These are phyloP conservation scores for Ascocoryne sarcoides DNA, from an alignment of 2,329 filamentous ascomycete species.

Conservation along the genomic window DNA sequence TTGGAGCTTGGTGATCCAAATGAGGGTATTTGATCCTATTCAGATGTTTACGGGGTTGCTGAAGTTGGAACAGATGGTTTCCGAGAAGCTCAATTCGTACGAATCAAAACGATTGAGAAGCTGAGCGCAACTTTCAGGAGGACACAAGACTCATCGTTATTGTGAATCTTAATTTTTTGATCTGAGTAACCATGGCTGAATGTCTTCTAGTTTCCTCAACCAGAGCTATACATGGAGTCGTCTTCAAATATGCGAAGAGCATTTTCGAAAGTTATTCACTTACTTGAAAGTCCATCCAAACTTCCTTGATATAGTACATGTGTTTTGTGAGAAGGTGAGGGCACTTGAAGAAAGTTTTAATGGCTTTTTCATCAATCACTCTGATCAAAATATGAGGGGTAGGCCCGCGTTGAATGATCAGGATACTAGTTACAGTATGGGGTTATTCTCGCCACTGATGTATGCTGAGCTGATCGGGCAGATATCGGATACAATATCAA, in stretches of 20 bases:
- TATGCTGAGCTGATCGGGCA: constrained; percentile 1
- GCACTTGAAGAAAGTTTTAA: constrained; percentile 2
- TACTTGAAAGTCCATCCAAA: constrained; percentile 1
- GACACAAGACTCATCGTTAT: constrained; percentile 1
- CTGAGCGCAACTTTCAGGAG: constrained; percentile 1
- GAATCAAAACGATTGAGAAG: constrained; percentile 1
- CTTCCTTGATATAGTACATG: constrained; percentile 1
- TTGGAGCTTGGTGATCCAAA: constrained; percentile 1
- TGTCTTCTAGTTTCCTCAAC: constrained; percentile 1
- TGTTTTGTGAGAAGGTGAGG: constrained; percentile 1
- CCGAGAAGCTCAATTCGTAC: constrained; percentile 1
- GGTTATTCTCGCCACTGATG: not conserved
- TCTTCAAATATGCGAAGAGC: constrained; percentile 3
- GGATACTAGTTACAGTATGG: constrained; percentile 1
- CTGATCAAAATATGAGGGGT: not conserved
- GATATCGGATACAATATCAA: constrained; percentile 1
- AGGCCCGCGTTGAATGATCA: not conserved
- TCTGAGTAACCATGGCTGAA: not conserved
- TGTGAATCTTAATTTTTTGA: not conserved
- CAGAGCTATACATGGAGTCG: constrained; percentile 3
- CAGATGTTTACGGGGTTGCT: not conserved
- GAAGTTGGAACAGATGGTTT: constrained; percentile 1
- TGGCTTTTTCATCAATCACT: constrained; percentile 1
- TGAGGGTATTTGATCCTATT: constrained; percentile 1
- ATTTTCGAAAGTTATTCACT: constrained; percentile 2